Percentiles rank a stretch among this genome's conserved stretches.
These are phyloP conservation scores for Acorus calamus DNA, from an alignment of 106 monocot genomes.

Conservation along the genomic window DNA sequence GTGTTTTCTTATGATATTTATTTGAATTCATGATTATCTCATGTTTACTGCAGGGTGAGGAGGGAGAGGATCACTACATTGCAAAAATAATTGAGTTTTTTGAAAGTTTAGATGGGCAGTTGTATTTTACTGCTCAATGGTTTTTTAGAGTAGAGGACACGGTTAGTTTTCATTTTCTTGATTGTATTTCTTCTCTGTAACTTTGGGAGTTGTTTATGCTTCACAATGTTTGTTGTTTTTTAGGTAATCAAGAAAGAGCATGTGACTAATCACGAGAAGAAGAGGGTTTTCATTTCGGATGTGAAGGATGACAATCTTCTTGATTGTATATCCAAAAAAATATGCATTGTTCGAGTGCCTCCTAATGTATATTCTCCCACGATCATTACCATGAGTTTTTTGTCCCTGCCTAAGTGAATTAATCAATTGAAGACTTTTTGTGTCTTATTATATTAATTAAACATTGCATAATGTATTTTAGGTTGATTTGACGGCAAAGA, in stretches of 20 bases:
- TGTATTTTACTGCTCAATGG: constrained; percentile 36
- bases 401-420: too few species aligned
- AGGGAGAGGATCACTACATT: constrained; percentile 22
- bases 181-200: too few species aligned
- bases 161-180: constrained; percentile 2
- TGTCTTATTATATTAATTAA: neutral
- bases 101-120: constrained; percentile 2
- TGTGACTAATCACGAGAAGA: constrained; percentile 8
- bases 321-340: constrained; percentile 27
- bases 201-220: too few species aligned
- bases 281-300: constrained; percentile 36
- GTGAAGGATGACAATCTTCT: constrained; percentile 33
- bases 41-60: constrained; percentile 13
- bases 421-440: too few species aligned
- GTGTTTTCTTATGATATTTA: too few species aligned
- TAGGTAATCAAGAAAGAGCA: constrained; percentile 15
- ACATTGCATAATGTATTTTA: neutral
- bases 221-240: neutral
- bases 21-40: too few species aligned
- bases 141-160: constrained; percentile 35
- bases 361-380: constrained; percentile 23
- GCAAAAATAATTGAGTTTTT: constrained; percentile 32
- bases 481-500: constrained; percentile 17
- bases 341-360: constrained; percentile 17
- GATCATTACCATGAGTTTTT: neutral